phyloP scores from a whole-genome alignment of 345 rosid species.

The Balakata baccata region DNA sequence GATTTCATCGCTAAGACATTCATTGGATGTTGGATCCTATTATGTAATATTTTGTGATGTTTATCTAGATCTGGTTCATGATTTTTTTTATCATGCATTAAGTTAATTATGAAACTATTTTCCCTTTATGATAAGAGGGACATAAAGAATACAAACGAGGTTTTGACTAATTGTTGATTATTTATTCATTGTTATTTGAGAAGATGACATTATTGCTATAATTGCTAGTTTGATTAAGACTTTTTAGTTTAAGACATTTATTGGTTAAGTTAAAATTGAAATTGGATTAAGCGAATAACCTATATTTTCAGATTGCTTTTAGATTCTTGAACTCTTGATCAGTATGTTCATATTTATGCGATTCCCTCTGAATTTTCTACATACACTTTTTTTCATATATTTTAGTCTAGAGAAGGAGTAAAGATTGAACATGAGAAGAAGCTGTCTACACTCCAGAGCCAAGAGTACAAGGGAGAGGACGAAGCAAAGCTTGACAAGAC shows the following conservation, averaged over 20 bases:
- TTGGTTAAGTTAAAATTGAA: too few relatives aligned
- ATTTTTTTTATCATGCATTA: neutral
- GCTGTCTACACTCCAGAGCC: constrained; percentile 78
- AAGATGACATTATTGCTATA: neutral
- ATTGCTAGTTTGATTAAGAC: too few relatives aligned
- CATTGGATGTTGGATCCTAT: neutral
- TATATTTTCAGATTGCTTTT: neutral
- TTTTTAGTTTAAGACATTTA: too few relatives aligned
- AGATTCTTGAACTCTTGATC: neutral
- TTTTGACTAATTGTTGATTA: neutral
- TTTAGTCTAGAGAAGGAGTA: constrained; percentile 80
- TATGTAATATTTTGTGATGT: neutral
- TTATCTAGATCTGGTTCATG: neutral
- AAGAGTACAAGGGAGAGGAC: constrained; percentile 87
- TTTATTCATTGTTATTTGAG: neutral
- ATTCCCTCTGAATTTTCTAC: neutral
- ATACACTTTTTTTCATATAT: neutral
- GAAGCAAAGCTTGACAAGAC: constrained; percentile 85
- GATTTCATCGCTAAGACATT: neutral
- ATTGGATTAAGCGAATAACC: too few relatives aligned
- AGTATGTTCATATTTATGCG: neutral
- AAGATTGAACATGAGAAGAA: constrained; percentile 89
- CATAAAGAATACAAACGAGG: too few relatives aligned
- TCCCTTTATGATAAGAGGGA: too few relatives aligned
- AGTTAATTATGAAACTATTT: too few relatives aligned